Evolutionary conservation across 2,329 filamentous ascomycete species (phyloP), one percentile per base, ranked within the genome.

Genomic region (Thielaviopsis populi): DNA sequence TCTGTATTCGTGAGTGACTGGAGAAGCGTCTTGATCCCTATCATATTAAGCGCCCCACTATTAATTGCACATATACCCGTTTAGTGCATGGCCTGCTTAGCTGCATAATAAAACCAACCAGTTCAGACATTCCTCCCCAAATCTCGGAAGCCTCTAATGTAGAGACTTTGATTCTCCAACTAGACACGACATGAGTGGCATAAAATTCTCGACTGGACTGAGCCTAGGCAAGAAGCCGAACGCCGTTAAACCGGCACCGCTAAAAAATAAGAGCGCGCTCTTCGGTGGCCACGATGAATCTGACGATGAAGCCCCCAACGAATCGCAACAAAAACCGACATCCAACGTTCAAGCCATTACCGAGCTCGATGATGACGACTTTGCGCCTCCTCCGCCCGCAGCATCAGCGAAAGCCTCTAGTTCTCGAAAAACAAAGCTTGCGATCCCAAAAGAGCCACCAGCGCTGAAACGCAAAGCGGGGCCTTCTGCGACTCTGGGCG

Each of bases 211-310:
- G 46, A 79, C 79, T 68, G 85, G 84, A 61, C 77, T 88, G 46
- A 87, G 81, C 69, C 68, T 83, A 54, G 74, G 78, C 60, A 85
- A 83, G 70, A 88, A 86, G 72, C 71, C 77, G 1, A 74, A 73
- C 63, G 73, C 74, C 66, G 73, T 77, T 1, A 83, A 82, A 69
- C 74, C 79, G 3, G 74, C 74, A 37, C 77, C 78, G 2, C 71
- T 74, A 1, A 81, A 78, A 69, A 82, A 78, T 68, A 75, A 78
- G 68, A 84, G 80, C 70, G 74, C 79, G 1, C 77, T 83, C 67
- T 84, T 88, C 68, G 82, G 81, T 67, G 80, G 79, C 67, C 80
- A 80, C 67, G 79, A 78, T 66, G 79, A 81, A 68, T 81, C 79
- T 1, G 83, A 84, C 66, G 76, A 82, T 63, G 80, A 80, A 56